Evolutionary conservation across 257 asterid species (phyloP).

Genomic region (Eustoma russellianum): DNA sequence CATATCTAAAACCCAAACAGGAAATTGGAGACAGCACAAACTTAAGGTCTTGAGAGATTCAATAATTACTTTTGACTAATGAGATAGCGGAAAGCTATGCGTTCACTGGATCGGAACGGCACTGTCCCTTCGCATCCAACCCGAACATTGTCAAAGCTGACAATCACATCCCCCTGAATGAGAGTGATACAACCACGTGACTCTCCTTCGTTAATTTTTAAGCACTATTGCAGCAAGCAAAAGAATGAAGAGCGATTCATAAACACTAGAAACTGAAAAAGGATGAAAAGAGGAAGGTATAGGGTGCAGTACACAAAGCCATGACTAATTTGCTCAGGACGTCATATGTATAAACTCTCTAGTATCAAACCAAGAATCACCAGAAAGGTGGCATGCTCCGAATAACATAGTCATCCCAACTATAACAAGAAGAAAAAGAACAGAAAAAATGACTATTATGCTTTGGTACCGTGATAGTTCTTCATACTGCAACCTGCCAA

Average conservation of each 20-base stretch:
- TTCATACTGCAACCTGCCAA: too few relatives aligned
- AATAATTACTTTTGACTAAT: slow-evolving; percentile 47
- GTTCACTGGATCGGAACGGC: slow-evolving; percentile 85
- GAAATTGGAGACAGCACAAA: background rate
- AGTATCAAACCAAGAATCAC: too few relatives aligned
- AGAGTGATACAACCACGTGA: background rate
- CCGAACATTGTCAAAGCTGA: slow-evolving; percentile 76
- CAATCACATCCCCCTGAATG: slow-evolving; percentile 87
- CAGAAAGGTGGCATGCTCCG: too few relatives aligned
- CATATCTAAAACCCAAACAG: background rate
- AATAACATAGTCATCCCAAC: too few relatives aligned
- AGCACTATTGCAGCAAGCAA: background rate
- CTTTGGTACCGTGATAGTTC: too few relatives aligned
- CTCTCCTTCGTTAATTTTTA: background rate
- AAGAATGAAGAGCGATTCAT: background rate
- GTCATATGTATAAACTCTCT: too few relatives aligned
- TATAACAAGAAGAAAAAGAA: too few relatives aligned
- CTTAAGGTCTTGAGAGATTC: background rate
- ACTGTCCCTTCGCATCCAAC: slow-evolving; percentile 96
- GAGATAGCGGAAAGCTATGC: slow-evolving; percentile 93
- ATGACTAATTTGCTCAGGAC: too few relatives aligned
- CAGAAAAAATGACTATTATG: too few relatives aligned
- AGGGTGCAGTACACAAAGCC: background rate
- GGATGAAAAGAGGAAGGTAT: background rate
- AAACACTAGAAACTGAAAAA: background rate